Evolutionary conservation across 2,329 filamentous ascomycete species (phyloP), one percentile per base, ranked within the genome.

Genomic region (Dactylellina drechsleri): DNA sequence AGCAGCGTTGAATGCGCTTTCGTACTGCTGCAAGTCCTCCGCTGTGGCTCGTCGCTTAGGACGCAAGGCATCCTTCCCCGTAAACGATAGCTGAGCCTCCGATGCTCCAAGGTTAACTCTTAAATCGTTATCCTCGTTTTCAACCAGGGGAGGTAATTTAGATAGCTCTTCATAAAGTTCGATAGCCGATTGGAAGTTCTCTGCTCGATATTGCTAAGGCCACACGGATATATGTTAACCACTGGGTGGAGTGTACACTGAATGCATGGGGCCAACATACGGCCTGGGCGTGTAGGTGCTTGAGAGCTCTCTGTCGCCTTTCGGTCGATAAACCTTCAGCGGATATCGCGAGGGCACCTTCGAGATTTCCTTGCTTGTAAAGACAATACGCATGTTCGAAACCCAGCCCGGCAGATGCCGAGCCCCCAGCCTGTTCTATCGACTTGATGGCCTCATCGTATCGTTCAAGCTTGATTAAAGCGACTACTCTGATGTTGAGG

Each of bases 331-430:
- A 61, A 15, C 77, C 77, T 31, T 77, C 67, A 26, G 79, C 79
- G 28, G 78, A 84, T 31, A 85, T 79, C 57, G 84, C 81, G 26
- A 86, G 85, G 18, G 92, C 91, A 67, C 90, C 89, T 18, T 86
- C 83, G 0, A 92, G 85, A 77, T 88, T 85, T 23, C 91, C 91
- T 0, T 87, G 86, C 83, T 93, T 95, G 83, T 95, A 96, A 18
- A 93, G 85, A n/a, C 91, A 90, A 83, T 96, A 96, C 1, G 90
- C 87, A 80, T 89, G 89, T 81, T 93, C 92, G 50, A 93, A 84
- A 15, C 89, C 91, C 68, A 83, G 82, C 45, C 86, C 83, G 80
- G 89, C 87, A 36, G 31, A 36, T 36, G 31, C 31, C 70, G 86
- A 84, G 57, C 88, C 88, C 16, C 85, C 88, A 41, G 89, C 87